Evolutionary conservation across 2,329 filamentous ascomycete species (phyloP).

Genomic region (Botrytis sinoallii): DNA sequence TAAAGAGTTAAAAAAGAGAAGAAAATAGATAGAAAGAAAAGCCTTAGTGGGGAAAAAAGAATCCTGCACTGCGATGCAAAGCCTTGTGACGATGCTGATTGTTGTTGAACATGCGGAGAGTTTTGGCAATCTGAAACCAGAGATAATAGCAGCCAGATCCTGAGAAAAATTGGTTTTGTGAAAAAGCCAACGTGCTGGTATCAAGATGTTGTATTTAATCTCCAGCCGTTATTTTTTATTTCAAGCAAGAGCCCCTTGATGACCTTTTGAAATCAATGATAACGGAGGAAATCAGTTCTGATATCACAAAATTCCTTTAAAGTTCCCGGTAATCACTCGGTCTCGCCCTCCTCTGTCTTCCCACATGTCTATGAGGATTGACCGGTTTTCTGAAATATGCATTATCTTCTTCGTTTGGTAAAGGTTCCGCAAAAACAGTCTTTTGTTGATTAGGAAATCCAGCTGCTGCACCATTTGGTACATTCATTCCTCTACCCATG

Average conservation of each 20-base stretch:
- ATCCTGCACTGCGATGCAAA: neutral
- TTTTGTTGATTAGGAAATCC: slow-evolving; percentile 56
- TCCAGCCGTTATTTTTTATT: neutral
- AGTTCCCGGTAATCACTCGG: slow-evolving; percentile 84
- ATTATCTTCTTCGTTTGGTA: slow-evolving; percentile 71
- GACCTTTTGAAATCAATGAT: neutral
- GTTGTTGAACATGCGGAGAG: neutral
- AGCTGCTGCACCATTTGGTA: slow-evolving; percentile 37
- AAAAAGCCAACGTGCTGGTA: neutral
- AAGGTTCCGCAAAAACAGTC: slow-evolving; percentile 46
- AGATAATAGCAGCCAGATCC: neutral
- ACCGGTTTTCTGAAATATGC: slow-evolving; percentile 95
- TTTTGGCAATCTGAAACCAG: neutral
- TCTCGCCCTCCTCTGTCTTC: slow-evolving; percentile 72
- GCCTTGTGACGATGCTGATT: neutral
- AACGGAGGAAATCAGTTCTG: neutral
- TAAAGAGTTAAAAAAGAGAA: neutral
- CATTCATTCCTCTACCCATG: slow-evolving; percentile 36
- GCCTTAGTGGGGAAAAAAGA: neutral
- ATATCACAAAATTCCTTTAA: neutral
- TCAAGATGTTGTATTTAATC: neutral
- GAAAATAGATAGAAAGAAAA: neutral
- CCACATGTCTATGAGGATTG: slow-evolving; percentile 87
- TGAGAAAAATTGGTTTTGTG: neutral
- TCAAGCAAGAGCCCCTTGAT: neutral